phyloP scores from a whole-genome alignment of 345 rosid species.

The Populus davidiana region DNA sequence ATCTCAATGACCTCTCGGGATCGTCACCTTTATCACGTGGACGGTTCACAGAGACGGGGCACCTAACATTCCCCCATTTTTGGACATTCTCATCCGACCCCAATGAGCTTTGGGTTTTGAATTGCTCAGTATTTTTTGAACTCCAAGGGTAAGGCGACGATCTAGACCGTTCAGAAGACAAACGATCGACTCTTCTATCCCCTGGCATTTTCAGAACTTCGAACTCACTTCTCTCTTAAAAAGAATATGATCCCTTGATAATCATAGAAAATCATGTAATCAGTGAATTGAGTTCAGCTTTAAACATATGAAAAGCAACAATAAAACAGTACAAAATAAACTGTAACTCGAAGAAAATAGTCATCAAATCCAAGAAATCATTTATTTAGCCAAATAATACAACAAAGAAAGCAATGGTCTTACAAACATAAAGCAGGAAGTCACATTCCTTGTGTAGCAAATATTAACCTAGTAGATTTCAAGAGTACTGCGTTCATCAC shows the following conservation, averaged over 20 bases:
- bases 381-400: background rate
- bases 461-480: background rate
- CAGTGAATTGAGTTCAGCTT: background rate
- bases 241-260: background rate
- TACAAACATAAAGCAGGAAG: background rate
- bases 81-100: constrained; percentile 6
- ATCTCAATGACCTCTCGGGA: background rate
- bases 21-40: background rate
- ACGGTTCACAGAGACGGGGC: background rate
- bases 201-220: constrained; percentile 38
- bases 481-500: background rate
- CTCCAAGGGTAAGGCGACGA: background rate
- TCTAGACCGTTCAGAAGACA: constrained; percentile 21
- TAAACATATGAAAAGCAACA: background rate
- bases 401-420: background rate
- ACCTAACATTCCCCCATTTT: background rate
- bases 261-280: background rate
- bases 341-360: background rate
- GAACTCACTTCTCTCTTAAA: background rate
- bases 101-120: constrained; percentile 10
- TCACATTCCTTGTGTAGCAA: background rate
- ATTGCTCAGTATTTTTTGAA: constrained; percentile 32
- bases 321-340: background rate
- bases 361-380: background rate
- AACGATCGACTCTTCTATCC: constrained; percentile 38